These are phyloP conservation scores for Populus davidiana DNA, from an alignment of 345 rosid species.

Conservation along the genomic window DNA sequence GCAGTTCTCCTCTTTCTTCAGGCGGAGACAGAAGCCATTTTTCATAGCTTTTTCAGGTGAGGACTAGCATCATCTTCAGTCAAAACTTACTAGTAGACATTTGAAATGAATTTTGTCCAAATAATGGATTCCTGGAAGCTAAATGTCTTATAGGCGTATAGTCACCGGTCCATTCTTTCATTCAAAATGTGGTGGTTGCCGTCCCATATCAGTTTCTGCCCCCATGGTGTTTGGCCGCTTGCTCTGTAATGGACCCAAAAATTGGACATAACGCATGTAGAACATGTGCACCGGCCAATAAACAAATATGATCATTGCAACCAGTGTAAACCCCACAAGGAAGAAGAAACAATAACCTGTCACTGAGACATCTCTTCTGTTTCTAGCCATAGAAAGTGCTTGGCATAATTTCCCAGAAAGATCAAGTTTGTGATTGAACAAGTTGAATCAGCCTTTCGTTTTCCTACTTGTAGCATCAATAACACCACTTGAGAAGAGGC, in stretches of 20 bases:
- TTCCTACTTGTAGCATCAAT: not conserved
- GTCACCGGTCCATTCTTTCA: not conserved
- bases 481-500: not conserved
- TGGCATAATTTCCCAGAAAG: conserved; percentile 1
- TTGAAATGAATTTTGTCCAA: not conserved
- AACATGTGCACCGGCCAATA: conserved; percentile 1
- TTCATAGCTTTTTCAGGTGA: not conserved
- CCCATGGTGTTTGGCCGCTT: not conserved
- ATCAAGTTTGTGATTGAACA: conserved; percentile 4
- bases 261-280: conserved; percentile 9
- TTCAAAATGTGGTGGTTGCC: not conserved
- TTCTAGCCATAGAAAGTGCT: not conserved
- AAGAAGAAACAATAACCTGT: not conserved
- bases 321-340: conserved; percentile 4
- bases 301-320: not conserved
- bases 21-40: not conserved
- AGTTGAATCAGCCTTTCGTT: not conserved
- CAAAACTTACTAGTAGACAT: not conserved
- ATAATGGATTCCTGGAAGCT: not conserved
- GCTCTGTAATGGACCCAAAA: not conserved
- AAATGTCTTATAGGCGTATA: not conserved
- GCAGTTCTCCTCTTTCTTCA: not conserved
- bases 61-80: not conserved
- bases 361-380: not conserved
- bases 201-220: not conserved